Evolutionary conservation across 2,329 filamentous ascomycete genomes (phyloP).

Genomic region (Epichloe uncinata): DNA sequence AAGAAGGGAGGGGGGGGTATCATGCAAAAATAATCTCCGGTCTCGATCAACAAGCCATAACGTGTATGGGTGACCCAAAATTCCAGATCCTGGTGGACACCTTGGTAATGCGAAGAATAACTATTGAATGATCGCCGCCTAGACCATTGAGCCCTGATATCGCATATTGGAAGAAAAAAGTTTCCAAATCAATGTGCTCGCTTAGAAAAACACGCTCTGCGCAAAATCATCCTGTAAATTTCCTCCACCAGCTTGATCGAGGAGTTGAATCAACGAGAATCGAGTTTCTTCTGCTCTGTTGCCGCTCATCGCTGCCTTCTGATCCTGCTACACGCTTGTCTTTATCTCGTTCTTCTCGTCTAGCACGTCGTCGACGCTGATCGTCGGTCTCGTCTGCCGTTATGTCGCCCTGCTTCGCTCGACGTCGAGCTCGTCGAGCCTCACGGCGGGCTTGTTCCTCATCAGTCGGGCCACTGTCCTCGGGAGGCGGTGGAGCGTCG

Average conservation of each 20-base stretch:
- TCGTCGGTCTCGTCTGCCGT: constrained; percentile 31
- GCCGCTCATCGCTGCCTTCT: constrained; percentile 32
- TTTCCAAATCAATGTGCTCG: not conserved
- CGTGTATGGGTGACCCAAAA: not conserved
- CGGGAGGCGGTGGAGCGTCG: constrained; percentile 46
- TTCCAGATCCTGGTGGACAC: not conserved
- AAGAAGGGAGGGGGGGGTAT: constrained; percentile 1
- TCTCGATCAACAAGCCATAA: not conserved
- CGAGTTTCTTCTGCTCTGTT: constrained; percentile 26
- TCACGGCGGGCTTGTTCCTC: constrained; percentile 38
- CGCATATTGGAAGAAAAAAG: not conserved
- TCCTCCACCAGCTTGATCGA: constrained; percentile 47
- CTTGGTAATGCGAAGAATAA: not conserved
- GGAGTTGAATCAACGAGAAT: constrained; percentile 33
- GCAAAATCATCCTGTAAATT: constrained; percentile 30
- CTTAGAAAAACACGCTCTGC: constrained; percentile 1
- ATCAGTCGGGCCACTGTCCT: constrained; percentile 23
- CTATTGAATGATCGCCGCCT: not conserved
- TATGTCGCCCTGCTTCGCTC: constrained; percentile 28
- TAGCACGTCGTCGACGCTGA: constrained; percentile 27
- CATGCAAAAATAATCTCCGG: not conserved
- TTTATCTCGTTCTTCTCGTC: constrained; percentile 29
- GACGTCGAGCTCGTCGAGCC: constrained; percentile 31
- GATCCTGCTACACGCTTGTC: constrained; percentile 20
- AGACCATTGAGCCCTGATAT: not conserved